Evolutionary conservation across 176 grass and related monocot genomes (phyloP), one percentile per base, ranked within the genome.

Genomic region (Musa itinerans): DNA sequence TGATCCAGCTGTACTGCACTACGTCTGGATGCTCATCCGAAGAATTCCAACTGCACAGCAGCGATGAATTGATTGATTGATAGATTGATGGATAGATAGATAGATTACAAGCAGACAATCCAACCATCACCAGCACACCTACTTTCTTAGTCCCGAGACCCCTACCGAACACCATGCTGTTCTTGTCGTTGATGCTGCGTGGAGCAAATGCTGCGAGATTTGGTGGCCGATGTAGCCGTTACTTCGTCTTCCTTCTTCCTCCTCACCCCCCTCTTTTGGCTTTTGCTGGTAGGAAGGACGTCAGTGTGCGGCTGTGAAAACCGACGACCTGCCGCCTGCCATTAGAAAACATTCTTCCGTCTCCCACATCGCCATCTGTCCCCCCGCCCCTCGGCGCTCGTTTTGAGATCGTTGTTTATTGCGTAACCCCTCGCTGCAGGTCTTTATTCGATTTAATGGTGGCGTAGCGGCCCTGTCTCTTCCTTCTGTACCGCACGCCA

Each of bases 221-320:
- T 61, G 15, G 13, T 61, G 10, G 57, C 15, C 3, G 34, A 65
- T 21, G 63, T 26, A 24, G 63, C 63, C 23, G 23, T 65, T 65
- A 22, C 68, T 52, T 71, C 67, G 16, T 71, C 14, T 13, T 71
- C 19, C 8, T 20, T n/a, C 16, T 43, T 68, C 12, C 6, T 19
- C 14, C 9, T 11, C 13, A 20, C 10, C 9, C 24, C 24, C 24
- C n/a, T n/a, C 51, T n/a, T 16, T 15, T 70, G 9, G 7, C 24
- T 70, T 70, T 70, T 70, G 7, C 9, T 52, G 43, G 68, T 71
- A 71, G 68, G 68, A 71, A 71, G 43, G 22, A 71, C 17, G 68
- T 71, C 68, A 71, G n/a, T 11, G 49, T 71, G 68, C 68, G 50
- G 68, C 51, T 29, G 17, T 71, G 68, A 71, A 10, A 71, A 52